Percentiles rank a stretch among this genome's conserved stretches.
phyloP scores from a whole-genome alignment of 2,329 filamentous ascomycete species.

The Xylariales sp. region DNA sequence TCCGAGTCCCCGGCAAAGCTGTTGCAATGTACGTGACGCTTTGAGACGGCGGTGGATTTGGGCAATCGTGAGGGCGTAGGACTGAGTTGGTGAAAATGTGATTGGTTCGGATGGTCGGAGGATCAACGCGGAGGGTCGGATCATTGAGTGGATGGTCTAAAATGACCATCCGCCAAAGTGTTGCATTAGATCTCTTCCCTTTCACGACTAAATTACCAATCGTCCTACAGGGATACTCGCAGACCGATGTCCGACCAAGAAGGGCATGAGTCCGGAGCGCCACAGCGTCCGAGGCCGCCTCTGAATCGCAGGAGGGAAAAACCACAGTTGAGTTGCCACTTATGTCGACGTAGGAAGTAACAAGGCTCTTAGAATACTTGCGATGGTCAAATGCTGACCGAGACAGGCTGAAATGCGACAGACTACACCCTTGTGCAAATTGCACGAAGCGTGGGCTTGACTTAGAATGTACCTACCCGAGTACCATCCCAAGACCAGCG shows the following conservation, averaged over 20 bases:
- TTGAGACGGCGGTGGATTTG: too few relatives aligned
- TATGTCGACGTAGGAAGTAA: conserved; percentile 3
- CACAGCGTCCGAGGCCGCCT: conserved; percentile 2
- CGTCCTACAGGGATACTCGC: too few relatives aligned
- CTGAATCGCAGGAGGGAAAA: conserved; percentile 5
- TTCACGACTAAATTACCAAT: too few relatives aligned
- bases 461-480: conserved; percentile 1
- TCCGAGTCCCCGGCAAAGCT: too few relatives aligned
- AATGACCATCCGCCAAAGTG: too few relatives aligned
- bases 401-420: conserved; percentile 2
- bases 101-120: background rate
- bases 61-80: too few relatives aligned
- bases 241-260: conserved; percentile 3
- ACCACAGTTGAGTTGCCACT: conserved; percentile 3
- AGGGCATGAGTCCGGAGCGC: background rate
- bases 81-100: too few relatives aligned
- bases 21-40: too few relatives aligned
- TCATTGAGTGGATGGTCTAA: background rate
- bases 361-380: background rate
- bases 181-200: background rate
- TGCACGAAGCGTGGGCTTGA: background rate
- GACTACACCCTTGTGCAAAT: conserved; percentile 1
- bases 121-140: background rate
- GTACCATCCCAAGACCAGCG: background rate
- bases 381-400: background rate